These are phyloP conservation scores for Chrysoporthe cubensis DNA, from an alignment of 2,329 filamentous ascomycete species.

Conservation along the genomic window DNA sequence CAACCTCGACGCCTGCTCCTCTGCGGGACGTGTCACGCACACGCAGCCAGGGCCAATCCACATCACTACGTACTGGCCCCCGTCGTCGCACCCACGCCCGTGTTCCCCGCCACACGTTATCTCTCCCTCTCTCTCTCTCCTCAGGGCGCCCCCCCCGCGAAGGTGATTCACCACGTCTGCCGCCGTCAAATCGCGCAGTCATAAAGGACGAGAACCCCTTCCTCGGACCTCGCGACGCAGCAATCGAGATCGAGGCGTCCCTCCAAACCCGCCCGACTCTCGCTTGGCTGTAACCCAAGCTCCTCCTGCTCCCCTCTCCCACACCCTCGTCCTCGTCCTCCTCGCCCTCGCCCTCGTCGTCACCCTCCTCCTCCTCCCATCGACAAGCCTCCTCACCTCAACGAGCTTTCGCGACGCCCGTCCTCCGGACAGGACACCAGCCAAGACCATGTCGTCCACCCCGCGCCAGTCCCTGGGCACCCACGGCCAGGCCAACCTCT, in stretches of 20 bases:
- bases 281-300: neutral
- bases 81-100: no score
- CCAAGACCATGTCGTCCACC: slow-evolving; percentile 3
- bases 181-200: slow-evolving; percentile 25
- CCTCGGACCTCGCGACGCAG: no score
- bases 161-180: neutral
- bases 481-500: slow-evolving; percentile 66
- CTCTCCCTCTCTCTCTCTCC: no score
- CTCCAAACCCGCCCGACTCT: neutral
- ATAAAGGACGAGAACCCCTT: neutral
- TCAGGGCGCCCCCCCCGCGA: neutral
- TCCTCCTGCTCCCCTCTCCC: neutral
- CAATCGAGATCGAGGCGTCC: neutral
- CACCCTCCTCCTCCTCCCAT: no score
- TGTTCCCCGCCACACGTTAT: no score
- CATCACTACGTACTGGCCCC: no score
- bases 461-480: slow-evolving; percentile 51
- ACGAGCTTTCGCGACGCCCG: no score
- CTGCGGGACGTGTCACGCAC: neutral
- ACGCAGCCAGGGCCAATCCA: no score
- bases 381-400: no score
- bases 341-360: no score
- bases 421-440: no score
- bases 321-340: neutral
- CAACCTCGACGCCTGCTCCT: no score